Evolutionary conservation across 768 basidiomycete genomes (phyloP).

Genomic region (Panellus pusillus): DNA sequence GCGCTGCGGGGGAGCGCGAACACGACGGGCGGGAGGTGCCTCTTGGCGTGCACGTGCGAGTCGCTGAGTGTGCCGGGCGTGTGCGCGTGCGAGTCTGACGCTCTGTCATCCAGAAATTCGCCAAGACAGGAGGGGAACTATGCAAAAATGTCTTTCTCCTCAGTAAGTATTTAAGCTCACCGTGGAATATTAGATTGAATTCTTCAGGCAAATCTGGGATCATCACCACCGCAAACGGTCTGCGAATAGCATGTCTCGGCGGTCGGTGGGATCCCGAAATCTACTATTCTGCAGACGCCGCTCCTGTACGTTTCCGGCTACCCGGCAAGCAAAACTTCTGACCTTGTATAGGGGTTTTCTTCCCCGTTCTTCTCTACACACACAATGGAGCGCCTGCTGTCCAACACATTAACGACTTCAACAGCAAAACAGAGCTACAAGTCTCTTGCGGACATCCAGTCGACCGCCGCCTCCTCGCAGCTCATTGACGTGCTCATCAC

Average conservation of each 20-base stretch:
- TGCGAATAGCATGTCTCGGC: slow-evolving; percentile 85
- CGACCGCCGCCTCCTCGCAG: slow-evolving; percentile 59
- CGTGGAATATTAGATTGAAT: slow-evolving; percentile 2
- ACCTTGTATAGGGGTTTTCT: slow-evolving; percentile 57
- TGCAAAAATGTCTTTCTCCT: slow-evolving; percentile 82
- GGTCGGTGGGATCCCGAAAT: slow-evolving; percentile 69
- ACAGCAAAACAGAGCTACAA: slow-evolving; percentile 50
- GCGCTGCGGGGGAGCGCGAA: slow-evolving; percentile 40
- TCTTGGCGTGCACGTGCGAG: slow-evolving; percentile 1
- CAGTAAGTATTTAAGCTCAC: slow-evolving; percentile 52
- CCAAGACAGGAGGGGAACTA: slow-evolving; percentile 75
- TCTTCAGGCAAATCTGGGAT: slow-evolving; percentile 75
- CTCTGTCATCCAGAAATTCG: slow-evolving; percentile 71
- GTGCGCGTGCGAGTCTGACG: background rate
- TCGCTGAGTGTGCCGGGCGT: background rate
- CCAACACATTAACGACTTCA: slow-evolving; percentile 63
- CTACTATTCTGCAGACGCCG: slow-evolving; percentile 57
- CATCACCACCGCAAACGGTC: slow-evolving; percentile 73
- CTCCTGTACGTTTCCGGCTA: slow-evolving; percentile 50
- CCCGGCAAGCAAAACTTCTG: background rate
- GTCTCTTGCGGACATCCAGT: slow-evolving; percentile 68
- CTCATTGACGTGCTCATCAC: slow-evolving; percentile 81
- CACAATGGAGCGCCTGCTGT: slow-evolving; percentile 68
- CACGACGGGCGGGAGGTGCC: slow-evolving; percentile 35
- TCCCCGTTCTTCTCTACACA: slow-evolving; percentile 74